Conservation (phyloP, 2,329 filamentous ascomycete genomes). For the Penicillium italicum region DNA sequence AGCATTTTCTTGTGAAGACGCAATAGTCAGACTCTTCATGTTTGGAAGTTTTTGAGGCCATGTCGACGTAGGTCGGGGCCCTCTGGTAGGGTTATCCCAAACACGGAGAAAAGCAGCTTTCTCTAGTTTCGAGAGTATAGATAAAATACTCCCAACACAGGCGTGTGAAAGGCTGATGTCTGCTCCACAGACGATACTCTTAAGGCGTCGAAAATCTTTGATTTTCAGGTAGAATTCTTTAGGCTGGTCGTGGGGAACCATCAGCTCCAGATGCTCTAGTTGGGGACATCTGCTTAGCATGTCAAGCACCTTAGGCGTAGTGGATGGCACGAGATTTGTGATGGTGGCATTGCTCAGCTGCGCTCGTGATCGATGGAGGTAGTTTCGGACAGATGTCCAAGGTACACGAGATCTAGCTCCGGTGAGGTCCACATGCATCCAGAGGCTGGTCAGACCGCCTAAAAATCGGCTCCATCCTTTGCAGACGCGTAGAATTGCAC, state of each 20-base stretch:
- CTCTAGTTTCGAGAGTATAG: constrained; percentile 28
- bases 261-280: constrained; percentile 33
- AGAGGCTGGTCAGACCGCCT: constrained; percentile 45
- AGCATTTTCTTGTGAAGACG: constrained; percentile 14
- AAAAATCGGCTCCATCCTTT: constrained; percentile 55
- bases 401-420: constrained; percentile 44
- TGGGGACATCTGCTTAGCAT: constrained; percentile 35
- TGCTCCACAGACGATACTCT: constrained; percentile 24
- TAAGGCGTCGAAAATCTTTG: constrained; percentile 26
- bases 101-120: constrained; percentile 25
- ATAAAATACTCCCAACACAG: constrained; percentile 25
- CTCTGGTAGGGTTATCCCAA: constrained; percentile 3
- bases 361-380: constrained; percentile 35
- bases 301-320: constrained; percentile 27
- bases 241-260: constrained; percentile 14
- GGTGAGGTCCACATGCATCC: constrained; percentile 54
- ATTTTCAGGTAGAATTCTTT: constrained; percentile 28
- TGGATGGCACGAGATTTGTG: constrained; percentile 27
- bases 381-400: constrained; percentile 33
- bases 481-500: constrained; percentile 52
- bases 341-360: constrained; percentile 33
- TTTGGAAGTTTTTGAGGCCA: constrained; percentile 30
- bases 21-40: constrained; percentile 28
- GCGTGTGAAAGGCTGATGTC: constrained; percentile 26
- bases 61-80: neutral